Evolutionary conservation across 768 basidiomycete genomes (phyloP), one percentile per base, ranked within the genome.

Genomic region (Trametes elegans): DNA sequence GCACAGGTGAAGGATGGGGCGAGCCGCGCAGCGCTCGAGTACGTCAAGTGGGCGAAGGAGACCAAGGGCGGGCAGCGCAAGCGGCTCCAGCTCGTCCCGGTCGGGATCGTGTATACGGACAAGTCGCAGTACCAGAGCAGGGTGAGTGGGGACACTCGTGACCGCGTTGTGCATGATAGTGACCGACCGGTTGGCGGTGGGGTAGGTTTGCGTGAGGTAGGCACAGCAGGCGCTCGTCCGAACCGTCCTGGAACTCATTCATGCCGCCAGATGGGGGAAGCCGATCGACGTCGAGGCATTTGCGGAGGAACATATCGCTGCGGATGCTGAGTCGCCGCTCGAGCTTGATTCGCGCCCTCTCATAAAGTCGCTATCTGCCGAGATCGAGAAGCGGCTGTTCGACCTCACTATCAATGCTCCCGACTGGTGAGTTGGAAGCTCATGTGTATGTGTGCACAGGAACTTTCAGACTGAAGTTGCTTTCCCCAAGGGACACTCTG

Each of bases 1-100:
- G 86, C 92, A 79, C 88, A 93, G 60, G 81, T 92, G 61, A 91
- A 91, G 66, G 94, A 98, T 62, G 96, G 96, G 18, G 89, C 91
- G 38, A 84, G 93, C 13, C 95, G 93, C 91, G 87, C 91, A 36
- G 90, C 93, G 11, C 75, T 98, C 62, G 97, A 98, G 71, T 98
- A 94, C 68, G 76, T 84, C 11, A 85, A 87, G 62, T 93, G 91
- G 83, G 69, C 39, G 46, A 53, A 40, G 74, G 72, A 0, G 63
- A 68, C 38, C 68, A 76, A 59, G 76, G 79, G 28, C 77, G 88
- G 9, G 74, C 32, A 42, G 45, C 24, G 19, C 5, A 58, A 56
- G 59, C 48, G 23, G 53, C n/a, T 65, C 53, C 28, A 79, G 13
- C 79, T 98, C 58, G 74, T 97, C 19, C 93, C 95, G 6, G 84